These are phyloP conservation scores for Teratosphaeria zuluensis DNA, from an alignment of 2,329 filamentous ascomycete species.

Conservation along the genomic window DNA sequence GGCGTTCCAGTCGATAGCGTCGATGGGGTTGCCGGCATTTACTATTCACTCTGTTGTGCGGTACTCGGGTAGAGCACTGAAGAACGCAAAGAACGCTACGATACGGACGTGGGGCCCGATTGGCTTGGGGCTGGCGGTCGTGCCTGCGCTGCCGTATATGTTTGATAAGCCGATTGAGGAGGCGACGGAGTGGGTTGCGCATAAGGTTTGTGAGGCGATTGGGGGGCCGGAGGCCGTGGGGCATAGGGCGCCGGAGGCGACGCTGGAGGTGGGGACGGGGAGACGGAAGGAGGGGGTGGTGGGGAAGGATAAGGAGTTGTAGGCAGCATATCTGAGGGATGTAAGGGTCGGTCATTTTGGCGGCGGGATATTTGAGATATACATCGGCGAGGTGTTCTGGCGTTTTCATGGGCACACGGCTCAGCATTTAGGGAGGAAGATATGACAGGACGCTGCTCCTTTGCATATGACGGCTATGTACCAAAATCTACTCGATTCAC, in stretches of 20 bases:
- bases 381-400: neutral
- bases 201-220: conserved; percentile 65
- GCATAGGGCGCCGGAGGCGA: conserved; percentile 1
- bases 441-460: no score
- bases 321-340: no score
- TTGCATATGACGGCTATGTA: no score
- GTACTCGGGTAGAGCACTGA: conserved; percentile 81
- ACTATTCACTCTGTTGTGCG: conserved; percentile 89
- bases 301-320: conserved; percentile 7
- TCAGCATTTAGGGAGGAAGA: neutral
- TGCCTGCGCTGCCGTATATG: conserved; percentile 72
- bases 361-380: neutral
- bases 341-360: no score
- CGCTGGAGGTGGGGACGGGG: conserved; percentile 1
- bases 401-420: neutral
- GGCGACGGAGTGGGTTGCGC: conserved; percentile 82
- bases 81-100: conserved; percentile 63
- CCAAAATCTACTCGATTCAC: no score
- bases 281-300: conserved; percentile 3
- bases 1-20: conserved; percentile 81
- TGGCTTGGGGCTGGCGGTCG: conserved; percentile 56
- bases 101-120: conserved; percentile 84
- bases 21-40: conserved; percentile 88
- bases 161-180: conserved; percentile 92
- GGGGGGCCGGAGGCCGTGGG: conserved; percentile 54